These are phyloP conservation scores for Austroboletus niveus DNA, from an alignment of 1,284 basidiomycete species.

Conservation along the genomic window DNA sequence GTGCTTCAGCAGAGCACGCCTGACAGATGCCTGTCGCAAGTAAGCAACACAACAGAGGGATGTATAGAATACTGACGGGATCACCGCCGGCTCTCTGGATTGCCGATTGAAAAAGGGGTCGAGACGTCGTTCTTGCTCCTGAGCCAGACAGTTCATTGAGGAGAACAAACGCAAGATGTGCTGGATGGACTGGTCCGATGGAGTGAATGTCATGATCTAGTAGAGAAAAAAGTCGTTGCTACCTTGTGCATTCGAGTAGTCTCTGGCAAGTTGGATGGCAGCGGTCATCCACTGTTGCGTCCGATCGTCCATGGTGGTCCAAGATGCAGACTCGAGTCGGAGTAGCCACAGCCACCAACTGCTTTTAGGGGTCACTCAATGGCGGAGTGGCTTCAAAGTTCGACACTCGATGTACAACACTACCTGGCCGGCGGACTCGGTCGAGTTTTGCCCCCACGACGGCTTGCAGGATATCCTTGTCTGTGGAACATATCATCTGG, in stretches of 20 bases:
- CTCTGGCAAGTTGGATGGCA: conserved; percentile 78
- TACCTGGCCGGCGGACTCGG: conserved; percentile 80
- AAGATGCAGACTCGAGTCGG: conserved; percentile 27
- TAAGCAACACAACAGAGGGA: conserved; percentile 34
- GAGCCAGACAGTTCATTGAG: conserved; percentile 55
- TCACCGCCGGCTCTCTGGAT: conserved; percentile 79
- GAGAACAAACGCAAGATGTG: conserved; percentile 74
- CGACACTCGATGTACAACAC: conserved; percentile 54
- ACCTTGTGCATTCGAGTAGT: conserved; percentile 80
- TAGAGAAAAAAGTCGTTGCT: conserved; percentile 11
- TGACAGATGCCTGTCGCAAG: conserved; percentile 47
- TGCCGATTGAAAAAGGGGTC: conserved; percentile 70
- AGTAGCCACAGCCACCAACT: no score
- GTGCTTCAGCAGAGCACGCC: conserved; percentile 63
- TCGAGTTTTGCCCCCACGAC: conserved; percentile 83
- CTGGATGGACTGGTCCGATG: conserved; percentile 57
- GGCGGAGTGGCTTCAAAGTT: no score
- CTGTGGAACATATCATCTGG: conserved; percentile 87
- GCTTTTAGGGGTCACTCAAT: no score
- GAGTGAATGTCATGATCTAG: neutral
- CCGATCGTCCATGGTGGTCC: conserved; percentile 66
- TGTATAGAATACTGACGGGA: conserved; percentile 40
- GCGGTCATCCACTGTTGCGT: conserved; percentile 63
- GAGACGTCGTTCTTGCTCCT: conserved; percentile 23
- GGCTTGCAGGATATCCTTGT: conserved; percentile 65